These are phyloP conservation scores for Xylaria cubensis DNA, from an alignment of 495 filamentous ascomycete genomes.

Conservation along the genomic window DNA sequence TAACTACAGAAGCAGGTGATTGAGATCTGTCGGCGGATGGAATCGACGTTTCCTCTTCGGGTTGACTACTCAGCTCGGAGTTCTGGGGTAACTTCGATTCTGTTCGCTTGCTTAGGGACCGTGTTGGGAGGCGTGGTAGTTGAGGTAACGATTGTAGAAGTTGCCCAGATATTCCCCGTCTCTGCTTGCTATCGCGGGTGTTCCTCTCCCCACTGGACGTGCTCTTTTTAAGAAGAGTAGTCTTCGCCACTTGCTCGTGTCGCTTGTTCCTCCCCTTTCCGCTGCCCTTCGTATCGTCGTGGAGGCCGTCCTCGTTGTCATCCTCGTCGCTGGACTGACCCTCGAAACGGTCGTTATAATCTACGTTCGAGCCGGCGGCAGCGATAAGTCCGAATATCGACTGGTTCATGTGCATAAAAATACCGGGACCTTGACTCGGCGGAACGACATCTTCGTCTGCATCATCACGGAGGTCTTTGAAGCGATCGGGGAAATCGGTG, in stretches of 20 bases:
- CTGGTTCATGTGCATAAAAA: slow-evolving; percentile 84
- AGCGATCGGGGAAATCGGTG: slow-evolving; percentile 77
- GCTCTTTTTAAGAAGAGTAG: slow-evolving; percentile 42
- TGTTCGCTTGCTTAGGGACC: slow-evolving; percentile 46
- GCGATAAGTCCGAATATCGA: slow-evolving; percentile 94
- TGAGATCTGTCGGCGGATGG: slow-evolving; percentile 26
- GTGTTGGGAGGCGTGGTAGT: slow-evolving; percentile 45
- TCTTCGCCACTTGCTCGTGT: slow-evolving; percentile 44
- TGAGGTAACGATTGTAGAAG: slow-evolving; percentile 65
- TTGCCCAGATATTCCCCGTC: slow-evolving; percentile 66
- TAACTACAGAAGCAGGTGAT: slow-evolving; percentile 37
- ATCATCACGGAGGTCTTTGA: slow-evolving; percentile 73
- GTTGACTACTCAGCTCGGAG: slow-evolving; percentile 27
- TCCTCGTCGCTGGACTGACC: slow-evolving; percentile 82
- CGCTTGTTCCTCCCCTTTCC: slow-evolving; percentile 29
- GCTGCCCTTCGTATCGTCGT: slow-evolving; percentile 21
- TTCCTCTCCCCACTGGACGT: slow-evolving; percentile 34
- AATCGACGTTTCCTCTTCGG: slow-evolving; percentile 25
- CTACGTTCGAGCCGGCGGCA: slow-evolving; percentile 80
- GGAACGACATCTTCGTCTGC: slow-evolving; percentile 73
- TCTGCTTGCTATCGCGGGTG: slow-evolving; percentile 47
- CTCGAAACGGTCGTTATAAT: slow-evolving; percentile 83
- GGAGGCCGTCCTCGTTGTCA: slow-evolving; percentile 54
- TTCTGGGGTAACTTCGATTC: slow-evolving; percentile 36
- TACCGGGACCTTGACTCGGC: slow-evolving; percentile 55